Evolutionary conservation across 1,284 basidiomycete species (phyloP).

Genomic region (Trametes hirsuta): DNA sequence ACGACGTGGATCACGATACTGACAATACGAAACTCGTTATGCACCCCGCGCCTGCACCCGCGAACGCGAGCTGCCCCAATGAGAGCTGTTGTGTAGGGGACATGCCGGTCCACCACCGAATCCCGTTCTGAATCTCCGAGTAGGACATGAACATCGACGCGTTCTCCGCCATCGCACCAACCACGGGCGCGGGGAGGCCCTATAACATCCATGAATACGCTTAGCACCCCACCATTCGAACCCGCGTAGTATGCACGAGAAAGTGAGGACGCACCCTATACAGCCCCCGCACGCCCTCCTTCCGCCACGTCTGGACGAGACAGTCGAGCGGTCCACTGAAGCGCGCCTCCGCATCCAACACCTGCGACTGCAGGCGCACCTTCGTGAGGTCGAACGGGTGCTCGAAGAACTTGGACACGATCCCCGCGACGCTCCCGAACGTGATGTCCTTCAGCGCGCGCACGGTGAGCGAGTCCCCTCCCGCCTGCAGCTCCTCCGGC

Average conservation of each 20-base stretch:
- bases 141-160: constrained; percentile 88
- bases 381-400: constrained; percentile 88
- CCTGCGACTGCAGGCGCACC: constrained; percentile 83
- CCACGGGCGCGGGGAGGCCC: constrained; percentile 88
- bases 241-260: not conserved
- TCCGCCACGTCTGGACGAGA: constrained; percentile 73
- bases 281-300: constrained; percentile 78
- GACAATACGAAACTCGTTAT: constrained; percentile 83
- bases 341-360: constrained; percentile 69
- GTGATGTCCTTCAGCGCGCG: constrained; percentile 57
- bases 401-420: constrained; percentile 83
- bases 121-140: constrained; percentile 77
- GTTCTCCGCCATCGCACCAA: constrained; percentile 92
- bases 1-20: constrained; percentile 33
- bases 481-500: constrained; percentile 30
- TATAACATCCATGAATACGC: constrained; percentile 34
- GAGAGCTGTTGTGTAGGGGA: constrained; percentile 47
- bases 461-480: constrained; percentile 34
- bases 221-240: not conserved
- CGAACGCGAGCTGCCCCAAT: constrained; percentile 69
- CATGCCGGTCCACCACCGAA: constrained; percentile 46
- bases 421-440: constrained; percentile 74
- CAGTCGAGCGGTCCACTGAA: constrained; percentile 85
- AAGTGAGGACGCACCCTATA: constrained; percentile 66
- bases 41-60: constrained; percentile 83